Evolutionary conservation across 2,329 filamentous ascomycete genomes (phyloP), one percentile per base, ranked within the genome.

Genomic region (Rutstroemia sp.): DNA sequence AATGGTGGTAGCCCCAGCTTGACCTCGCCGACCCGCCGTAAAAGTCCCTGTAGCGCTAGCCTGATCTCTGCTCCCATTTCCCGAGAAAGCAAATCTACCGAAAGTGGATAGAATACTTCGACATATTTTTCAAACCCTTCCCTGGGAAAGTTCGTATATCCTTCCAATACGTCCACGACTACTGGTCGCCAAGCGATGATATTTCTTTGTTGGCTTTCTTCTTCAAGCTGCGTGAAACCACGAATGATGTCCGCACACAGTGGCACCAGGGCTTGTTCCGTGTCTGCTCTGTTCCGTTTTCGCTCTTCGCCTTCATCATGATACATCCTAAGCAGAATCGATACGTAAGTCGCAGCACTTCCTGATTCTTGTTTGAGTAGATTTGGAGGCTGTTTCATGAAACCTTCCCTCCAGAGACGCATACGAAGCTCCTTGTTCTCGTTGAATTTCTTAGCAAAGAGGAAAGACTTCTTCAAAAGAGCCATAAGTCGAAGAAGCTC

Each of bases 341-440:
- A 88, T 38, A 99, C 90, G 70, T 99, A 99, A 1, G 95, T 96
- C 2, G 89, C 89, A 0, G 94, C 94, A 55, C 87, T 89, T 42
- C 94, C 92, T 59, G 84, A 89, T 74, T 99, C 94, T 71, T 99
- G 94, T 75, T 99, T 99, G 30, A 99, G 80, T 12, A 99, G 78
- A 67, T 99, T 99, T 2, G 94, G 94, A 16, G 94, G 92, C 70
- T 99, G 94, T 74, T 95, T 96, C 94, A 99, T 99, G 78, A 99
- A 99, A 0, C 95, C 94, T 71, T 99, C 94, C 51, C 91, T 81
- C 90, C 95, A 99, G 17, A 99, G 78, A 17, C 89, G 84, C 80
- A 95, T 95, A 47, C 94, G 85, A 39, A 99, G 78, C 63, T 97
- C 94, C 73, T 96, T 95, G 73, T 99, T 92, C 61, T 91, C 90